phyloP scores from a whole-genome alignment of 192 early-diverging fungal species.

The Lunasporangiospora selenospora region DNA sequence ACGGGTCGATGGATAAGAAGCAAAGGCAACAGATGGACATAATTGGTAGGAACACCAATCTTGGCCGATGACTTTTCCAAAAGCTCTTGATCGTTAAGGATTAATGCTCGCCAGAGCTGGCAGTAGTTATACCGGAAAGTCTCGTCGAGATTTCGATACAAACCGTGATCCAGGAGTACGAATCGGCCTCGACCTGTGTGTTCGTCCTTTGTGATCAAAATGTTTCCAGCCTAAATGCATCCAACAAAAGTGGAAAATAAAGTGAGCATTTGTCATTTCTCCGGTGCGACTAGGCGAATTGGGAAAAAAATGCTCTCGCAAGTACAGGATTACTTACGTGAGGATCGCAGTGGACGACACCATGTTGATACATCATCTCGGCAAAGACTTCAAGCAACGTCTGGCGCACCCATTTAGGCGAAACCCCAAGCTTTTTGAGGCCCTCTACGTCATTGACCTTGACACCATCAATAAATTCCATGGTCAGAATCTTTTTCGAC shows the following conservation, averaged over 20 bases:
- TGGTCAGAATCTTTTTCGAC: constrained; percentile 52
- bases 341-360: constrained; percentile 54
- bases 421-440: constrained; percentile 45
- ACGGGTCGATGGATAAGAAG: constrained; percentile 55
- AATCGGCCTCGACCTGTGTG: constrained; percentile 41
- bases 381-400: constrained; percentile 57
- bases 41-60: constrained; percentile 48
- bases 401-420: constrained; percentile 50
- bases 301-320: too few species aligned
- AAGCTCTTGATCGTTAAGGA: constrained; percentile 48
- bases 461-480: constrained; percentile 60
- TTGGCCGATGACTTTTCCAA: constrained; percentile 29
- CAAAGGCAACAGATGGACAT: constrained; percentile 51
- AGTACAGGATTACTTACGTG: constrained; percentile 42
- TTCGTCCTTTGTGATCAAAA: constrained; percentile 43
- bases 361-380: constrained; percentile 58
- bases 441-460: constrained; percentile 56
- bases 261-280: too few species aligned
- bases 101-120: constrained; percentile 55
- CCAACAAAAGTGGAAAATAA: too few species aligned
- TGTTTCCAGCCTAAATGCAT: constrained; percentile 28
- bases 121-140: constrained; percentile 58
- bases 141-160: constrained; percentile 53
- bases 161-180: constrained; percentile 57
- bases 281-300: too few species aligned